Conservation (phyloP, 2,329 filamentous ascomycete genomes). For the Diaporthe citriasiana region DNA sequence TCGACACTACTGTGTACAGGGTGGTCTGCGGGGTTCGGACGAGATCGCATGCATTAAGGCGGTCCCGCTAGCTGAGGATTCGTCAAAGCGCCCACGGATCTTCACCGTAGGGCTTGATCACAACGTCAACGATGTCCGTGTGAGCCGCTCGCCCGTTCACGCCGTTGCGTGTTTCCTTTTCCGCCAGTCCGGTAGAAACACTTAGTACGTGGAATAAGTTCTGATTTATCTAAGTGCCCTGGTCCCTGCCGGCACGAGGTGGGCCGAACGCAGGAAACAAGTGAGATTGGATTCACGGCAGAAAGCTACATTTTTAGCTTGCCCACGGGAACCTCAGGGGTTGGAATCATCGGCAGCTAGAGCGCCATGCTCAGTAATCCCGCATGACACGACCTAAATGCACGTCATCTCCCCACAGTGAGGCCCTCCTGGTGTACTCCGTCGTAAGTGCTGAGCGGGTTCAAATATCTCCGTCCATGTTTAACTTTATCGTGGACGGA, state of each 20-base stretch:
- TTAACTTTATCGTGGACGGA: neutral
- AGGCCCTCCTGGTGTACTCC: neutral
- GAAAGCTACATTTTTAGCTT: neutral
- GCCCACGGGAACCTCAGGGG: neutral
- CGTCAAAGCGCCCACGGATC: slow-evolving; percentile 6
- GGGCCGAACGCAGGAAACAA: slow-evolving; percentile 8
- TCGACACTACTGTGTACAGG: neutral
- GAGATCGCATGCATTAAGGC: slow-evolving; percentile 25
- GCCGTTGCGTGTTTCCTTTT: neutral
- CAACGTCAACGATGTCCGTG: slow-evolving; percentile 23
- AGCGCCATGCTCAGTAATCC: neutral
- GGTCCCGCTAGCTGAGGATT: neutral
- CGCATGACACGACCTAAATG: neutral
- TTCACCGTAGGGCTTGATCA: neutral
- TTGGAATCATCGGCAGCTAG: slow-evolving; percentile 20
- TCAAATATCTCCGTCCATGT: neutral
- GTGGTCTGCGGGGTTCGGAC: slow-evolving; percentile 23
- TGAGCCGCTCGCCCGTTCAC: neutral
- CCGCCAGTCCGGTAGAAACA: neutral
- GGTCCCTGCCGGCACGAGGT: slow-evolving; percentile 18
- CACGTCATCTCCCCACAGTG: neutral
- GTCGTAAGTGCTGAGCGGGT: neutral
- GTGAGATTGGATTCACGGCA: slow-evolving; percentile 7
- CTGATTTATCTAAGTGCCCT: neutral
- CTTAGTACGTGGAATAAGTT: neutral